These are phyloP conservation scores for Drechslera avenae DNA, from an alignment of 2,329 filamentous ascomycete genomes.

Conservation along the genomic window DNA sequence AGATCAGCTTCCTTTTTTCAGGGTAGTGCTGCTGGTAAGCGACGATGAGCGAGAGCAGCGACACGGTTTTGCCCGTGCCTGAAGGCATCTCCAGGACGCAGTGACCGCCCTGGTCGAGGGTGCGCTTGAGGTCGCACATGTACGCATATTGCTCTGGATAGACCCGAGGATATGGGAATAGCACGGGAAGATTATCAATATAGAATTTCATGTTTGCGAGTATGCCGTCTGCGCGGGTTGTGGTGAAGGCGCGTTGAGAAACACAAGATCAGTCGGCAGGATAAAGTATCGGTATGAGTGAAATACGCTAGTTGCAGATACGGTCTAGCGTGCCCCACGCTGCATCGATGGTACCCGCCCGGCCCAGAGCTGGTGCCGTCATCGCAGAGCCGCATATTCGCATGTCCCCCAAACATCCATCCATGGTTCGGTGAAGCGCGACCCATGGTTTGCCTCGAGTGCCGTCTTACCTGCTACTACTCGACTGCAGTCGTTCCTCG, in stretches of 20 bases:
- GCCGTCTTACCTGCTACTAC: background rate
- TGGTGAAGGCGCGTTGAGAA: constrained; percentile 25
- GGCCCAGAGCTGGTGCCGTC: constrained; percentile 27
- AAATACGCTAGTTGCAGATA: constrained; percentile 3
- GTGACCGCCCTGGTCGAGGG: constrained; percentile 91
- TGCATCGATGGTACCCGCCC: constrained; percentile 7
- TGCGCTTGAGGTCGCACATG: constrained; percentile 86
- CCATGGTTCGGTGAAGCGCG: background rate
- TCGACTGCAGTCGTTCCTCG: too few relatives aligned
- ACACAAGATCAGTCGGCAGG: background rate
- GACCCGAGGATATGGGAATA: constrained; percentile 76
- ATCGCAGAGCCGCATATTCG: constrained; percentile 25
- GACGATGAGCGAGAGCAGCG: constrained; percentile 90
- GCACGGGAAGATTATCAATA: constrained; percentile 73
- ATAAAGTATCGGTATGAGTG: constrained; percentile 4
- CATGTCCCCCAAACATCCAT: constrained; percentile 2
- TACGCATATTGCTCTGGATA: constrained; percentile 68
- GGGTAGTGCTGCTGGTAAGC: constrained; percentile 95
- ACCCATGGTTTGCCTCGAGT: constrained; percentile 6
- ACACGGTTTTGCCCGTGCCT: constrained; percentile 96
- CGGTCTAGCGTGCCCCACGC: constrained; percentile 9
- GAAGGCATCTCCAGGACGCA: constrained; percentile 99
- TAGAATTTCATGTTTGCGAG: constrained; percentile 72
- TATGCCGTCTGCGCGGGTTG: constrained; percentile 26
- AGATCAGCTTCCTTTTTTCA: constrained; percentile 93